These are phyloP conservation scores for Haplographium delicatum DNA, from an alignment of 495 filamentous ascomycete species.

Conservation along the genomic window DNA sequence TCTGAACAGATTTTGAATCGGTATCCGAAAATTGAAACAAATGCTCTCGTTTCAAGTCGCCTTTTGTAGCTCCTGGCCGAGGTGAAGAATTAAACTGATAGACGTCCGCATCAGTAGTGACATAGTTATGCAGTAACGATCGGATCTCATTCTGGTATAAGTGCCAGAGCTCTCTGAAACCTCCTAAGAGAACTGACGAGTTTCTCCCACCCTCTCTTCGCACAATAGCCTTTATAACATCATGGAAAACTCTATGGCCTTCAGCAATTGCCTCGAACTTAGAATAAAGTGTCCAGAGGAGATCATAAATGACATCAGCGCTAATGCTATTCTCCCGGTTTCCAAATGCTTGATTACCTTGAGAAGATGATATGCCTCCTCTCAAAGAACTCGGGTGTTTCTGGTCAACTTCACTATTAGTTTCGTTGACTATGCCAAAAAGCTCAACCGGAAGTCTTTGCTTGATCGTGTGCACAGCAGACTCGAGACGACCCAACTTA, in stretches of 20 bases:
- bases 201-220: constrained; percentile 53
- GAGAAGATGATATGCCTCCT: constrained; percentile 44
- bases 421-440: constrained; percentile 89
- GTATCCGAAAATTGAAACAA: constrained; percentile 88
- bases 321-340: constrained; percentile 64
- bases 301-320: constrained; percentile 78
- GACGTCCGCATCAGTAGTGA: constrained; percentile 84
- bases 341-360: constrained; percentile 59
- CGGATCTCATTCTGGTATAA: constrained; percentile 72
- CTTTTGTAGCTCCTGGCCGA: constrained; percentile 34
- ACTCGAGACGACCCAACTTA: constrained; percentile 77
- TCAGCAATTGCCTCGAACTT: constrained; percentile 97
- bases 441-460: constrained; percentile 91
- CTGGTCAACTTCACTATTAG: constrained; percentile 87
- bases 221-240: constrained; percentile 76
- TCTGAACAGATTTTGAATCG: constrained; percentile 68
- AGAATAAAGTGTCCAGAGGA: constrained; percentile 86
- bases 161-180: constrained; percentile 94
- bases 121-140: constrained; percentile 90
- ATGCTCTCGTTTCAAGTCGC: constrained; percentile 54
- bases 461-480: constrained; percentile 83
- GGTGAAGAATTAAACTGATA: constrained; percentile 41
- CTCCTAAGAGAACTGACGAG: constrained; percentile 55
- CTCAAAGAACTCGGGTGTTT: constrained; percentile 72
- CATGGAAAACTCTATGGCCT: constrained; percentile 88